Evolutionary conservation across 106 monocot genomes (phyloP), one percentile per base, ranked within the genome.

Genomic region (Platanthera guangdongensis): DNA sequence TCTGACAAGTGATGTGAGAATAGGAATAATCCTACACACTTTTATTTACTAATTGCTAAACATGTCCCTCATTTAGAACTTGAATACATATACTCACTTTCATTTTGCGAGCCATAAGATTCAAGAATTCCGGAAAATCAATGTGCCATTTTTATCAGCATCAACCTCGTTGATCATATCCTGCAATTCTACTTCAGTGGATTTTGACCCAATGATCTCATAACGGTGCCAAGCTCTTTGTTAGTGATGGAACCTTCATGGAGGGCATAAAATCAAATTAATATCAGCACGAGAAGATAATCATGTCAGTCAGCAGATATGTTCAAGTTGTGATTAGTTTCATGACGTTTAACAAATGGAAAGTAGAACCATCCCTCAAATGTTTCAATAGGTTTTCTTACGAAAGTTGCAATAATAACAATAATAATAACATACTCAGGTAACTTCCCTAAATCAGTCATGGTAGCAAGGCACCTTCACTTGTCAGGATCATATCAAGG

Each of bases 121-220:
- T 78, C 53, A 78, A 45, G 53, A 78, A 78, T n/a, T 78, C 78
- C 8, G 46, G 19, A 30, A 78, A 78, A 39, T 70, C 69, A 45
- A 78, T 78, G 68, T 45, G 13, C 70, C 70, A 69, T 78, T 70
- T 22, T 46, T 21, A 70, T 78, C 57, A 46, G 70, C 39, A 70
- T 78, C 78, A 53, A 71, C 51, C 46, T 78, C 70, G n/a, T 6
- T 55, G 52, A 78, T 78, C 68, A 78, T 78, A 52, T 70, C 52
- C 10, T 70, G 52, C 53, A 78, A 32, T 49, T 78, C 69, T 7
- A 32, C 70, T 39, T 64, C 63, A 19, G 77, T 53, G 74, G 74
- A 51, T 74, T 74, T 73, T 74, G 74, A 3, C 74, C 74, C 74
- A 52, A 32, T 10, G 74, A 74, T 55, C 54, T 74, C 54, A 74